A percentile compares a stretch with the other conserved stretches of the same genome.
Conservation (phyloP, 176 grass and related monocot genomes). For the Aegilops tauschii region DNA sequence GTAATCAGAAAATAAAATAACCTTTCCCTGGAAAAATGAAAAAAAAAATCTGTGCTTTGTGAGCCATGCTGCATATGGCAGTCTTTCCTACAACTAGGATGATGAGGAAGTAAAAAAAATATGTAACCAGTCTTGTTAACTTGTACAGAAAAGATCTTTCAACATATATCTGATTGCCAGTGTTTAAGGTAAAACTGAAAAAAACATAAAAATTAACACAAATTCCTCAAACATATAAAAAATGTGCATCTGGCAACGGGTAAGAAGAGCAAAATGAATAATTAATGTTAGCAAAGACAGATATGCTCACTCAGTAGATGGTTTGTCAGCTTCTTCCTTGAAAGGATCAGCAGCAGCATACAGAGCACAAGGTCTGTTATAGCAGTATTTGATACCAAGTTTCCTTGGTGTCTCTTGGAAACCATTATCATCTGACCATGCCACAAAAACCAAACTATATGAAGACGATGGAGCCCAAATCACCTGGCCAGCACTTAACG, state of each 20-base stretch:
- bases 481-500: constrained; percentile 86
- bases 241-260: neutral
- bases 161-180: neutral
- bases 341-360: constrained; percentile 71
- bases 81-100: neutral
- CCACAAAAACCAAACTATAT: constrained; percentile 84
- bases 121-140: neutral
- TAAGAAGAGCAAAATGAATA: neutral
- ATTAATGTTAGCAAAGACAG: neutral
- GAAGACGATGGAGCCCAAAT: constrained; percentile 75
- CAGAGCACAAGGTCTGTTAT: constrained; percentile 81
- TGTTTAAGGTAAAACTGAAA: neutral
- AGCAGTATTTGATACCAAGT: constrained; percentile 97
- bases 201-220: neutral
- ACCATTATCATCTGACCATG: constrained; percentile 85
- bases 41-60: neutral
- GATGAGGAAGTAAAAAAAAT: neutral
- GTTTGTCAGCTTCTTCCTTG: constrained; percentile 38
- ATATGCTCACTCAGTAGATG: constrained; percentile 42
- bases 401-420: constrained; percentile 73
- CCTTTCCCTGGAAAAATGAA: neutral
- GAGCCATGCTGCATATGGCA: constrained; percentile 7
- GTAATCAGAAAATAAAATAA: constrained; percentile 25
- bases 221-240: neutral
- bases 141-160: neutral